Conservation (phyloP, 2,329 filamentous ascomycete species). For the Corynespora cassiicola region DNA sequence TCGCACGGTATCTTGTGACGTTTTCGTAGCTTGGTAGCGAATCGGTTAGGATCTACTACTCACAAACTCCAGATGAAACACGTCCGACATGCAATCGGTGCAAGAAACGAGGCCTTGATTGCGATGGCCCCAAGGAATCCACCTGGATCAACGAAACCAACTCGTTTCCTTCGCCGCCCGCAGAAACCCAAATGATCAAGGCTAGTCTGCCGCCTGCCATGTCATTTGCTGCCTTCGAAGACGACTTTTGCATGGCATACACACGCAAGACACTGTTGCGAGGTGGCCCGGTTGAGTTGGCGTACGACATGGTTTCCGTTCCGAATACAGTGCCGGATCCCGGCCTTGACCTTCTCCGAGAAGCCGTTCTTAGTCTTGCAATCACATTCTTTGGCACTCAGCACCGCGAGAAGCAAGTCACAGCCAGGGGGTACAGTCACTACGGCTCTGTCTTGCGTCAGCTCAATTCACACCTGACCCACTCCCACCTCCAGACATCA, state of each 20-base stretch:
- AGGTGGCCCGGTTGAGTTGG: constrained; percentile 32
- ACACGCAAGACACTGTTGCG: constrained; percentile 31
- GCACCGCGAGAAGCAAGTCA: constrained; percentile 24
- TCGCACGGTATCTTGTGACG: no score
- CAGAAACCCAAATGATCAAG: constrained; percentile 2
- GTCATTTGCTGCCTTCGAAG: constrained; percentile 27
- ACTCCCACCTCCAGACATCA: constrained; percentile 22
- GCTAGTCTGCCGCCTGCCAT: constrained; percentile 12
- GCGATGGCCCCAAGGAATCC: constrained; percentile 28
- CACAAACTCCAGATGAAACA: constrained; percentile 25
- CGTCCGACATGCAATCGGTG: constrained; percentile 32
- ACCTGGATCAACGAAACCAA: constrained; percentile 31
- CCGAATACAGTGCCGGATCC: constrained; percentile 8
- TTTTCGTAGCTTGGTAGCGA: no score
- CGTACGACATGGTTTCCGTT: constrained; percentile 27
- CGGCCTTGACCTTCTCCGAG: constrained; percentile 25
- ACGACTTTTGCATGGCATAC: constrained; percentile 33
- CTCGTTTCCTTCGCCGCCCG: constrained; percentile 1
- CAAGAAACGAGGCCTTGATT: constrained; percentile 27
- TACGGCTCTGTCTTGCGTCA: constrained; percentile 32
- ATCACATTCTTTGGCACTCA: constrained; percentile 34
- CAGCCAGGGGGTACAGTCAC: constrained; percentile 22
- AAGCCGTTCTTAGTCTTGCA: constrained; percentile 29
- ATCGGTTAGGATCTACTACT: constrained; percentile 1
- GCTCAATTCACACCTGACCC: constrained; percentile 25